Base-by-base conservation (phyloP, 345 rosid species). In the Linum lewisii region DNA sequence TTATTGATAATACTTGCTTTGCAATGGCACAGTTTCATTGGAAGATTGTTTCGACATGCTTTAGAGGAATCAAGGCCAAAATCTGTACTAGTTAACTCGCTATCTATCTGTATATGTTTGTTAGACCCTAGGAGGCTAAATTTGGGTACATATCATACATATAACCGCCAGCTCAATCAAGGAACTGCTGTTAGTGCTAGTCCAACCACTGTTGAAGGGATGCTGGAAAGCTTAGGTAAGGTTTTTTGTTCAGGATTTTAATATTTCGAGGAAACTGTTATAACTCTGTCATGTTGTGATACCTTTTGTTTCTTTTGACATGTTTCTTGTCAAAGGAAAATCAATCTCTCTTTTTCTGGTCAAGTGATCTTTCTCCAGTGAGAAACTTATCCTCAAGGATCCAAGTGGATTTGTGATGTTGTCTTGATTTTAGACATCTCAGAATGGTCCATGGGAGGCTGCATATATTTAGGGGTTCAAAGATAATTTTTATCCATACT, bases 181-280 rank as follows among this genome's bases (percentile, higher is more conserved):
- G 96, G 81, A 59, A 61, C 85, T 56, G 50, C 85, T 36, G 63
- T 78, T 58, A 57, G 67, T 63, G 78, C 81, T 64, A 82, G 72
- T 69, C 88, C 88, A 3, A 85, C 81, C 80, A 85, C 88, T 24
- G 82, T 91, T 66, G 88, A 81, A 37, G 94, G 91, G 73, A 91
- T 91, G 96, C 76, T 91, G 70, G 84, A 77, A 75, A 87, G 91
- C 75, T 69, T 91, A 75, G 96, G 98, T 89, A 76, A 77, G 75
- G 7, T 58, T 38, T 21, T 57, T 18, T 19, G 4, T 22, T 52
- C 11, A 20, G 20, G 24, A 52, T 42, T 1, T 2, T 42, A 42
- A 16, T 42, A 42, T 42, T 42, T 42, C 14, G 47, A 16, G 18
- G 47, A 11, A 5, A 11, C 47, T 11, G 0, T 11, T 11, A 42